These are phyloP conservation scores for Thermomyces lanuginosus DNA, from an alignment of 2,329 filamentous ascomycete genomes.

Conservation along the genomic window DNA sequence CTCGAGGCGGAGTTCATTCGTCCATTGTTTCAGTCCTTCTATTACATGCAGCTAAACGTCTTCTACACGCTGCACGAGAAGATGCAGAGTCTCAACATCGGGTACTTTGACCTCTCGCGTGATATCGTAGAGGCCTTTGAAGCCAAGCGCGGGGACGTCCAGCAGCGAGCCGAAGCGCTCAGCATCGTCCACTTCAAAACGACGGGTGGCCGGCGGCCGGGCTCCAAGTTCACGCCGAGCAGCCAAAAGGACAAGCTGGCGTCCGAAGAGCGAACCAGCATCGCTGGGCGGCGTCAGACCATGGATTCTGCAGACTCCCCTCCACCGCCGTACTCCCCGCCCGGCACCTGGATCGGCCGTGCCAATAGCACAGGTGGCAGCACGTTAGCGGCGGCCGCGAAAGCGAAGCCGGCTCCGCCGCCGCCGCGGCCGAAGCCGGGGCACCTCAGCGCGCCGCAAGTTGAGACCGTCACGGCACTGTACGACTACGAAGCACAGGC, in stretches of 20 bases:
- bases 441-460: constrained; percentile 48
- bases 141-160: constrained; percentile 73
- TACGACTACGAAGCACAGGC: constrained; percentile 96
- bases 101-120: constrained; percentile 84
- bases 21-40: constrained; percentile 95
- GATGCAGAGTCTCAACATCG: constrained; percentile 95
- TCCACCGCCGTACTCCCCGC: constrained; percentile 30
- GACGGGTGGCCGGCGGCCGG: constrained; percentile 43
- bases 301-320: constrained; percentile 39
- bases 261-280: constrained; percentile 21
- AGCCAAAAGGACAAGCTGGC: constrained; percentile 19
- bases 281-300: constrained; percentile 17
- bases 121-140: constrained; percentile 87
- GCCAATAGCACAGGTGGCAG: constrained; percentile 27
- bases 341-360: constrained; percentile 11
- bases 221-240: constrained; percentile 15
- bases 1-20: constrained; percentile 91
- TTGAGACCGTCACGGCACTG: constrained; percentile 72
- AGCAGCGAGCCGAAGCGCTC: constrained; percentile 72
- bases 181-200: constrained; percentile 84
- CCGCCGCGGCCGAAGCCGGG: constrained; percentile 74
- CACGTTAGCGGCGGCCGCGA: constrained; percentile 39
- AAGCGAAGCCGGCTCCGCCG: constrained; percentile 49
- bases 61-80: constrained; percentile 97
- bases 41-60: constrained; percentile 99